phyloP scores from a whole-genome alignment of 495 filamentous ascomycete species.

The Physcia stellaris region DNA sequence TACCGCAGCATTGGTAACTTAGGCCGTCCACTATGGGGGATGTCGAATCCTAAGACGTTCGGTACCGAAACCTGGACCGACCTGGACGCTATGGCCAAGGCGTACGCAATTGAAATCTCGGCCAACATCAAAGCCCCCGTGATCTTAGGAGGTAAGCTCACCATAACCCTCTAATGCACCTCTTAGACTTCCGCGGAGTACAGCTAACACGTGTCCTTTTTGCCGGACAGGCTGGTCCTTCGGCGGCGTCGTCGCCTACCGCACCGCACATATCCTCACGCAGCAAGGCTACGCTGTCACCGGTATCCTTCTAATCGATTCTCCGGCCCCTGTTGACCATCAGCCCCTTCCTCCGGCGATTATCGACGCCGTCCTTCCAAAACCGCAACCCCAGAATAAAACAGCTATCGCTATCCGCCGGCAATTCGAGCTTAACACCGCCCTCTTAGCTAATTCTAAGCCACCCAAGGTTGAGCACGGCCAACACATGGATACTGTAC shows the following conservation, averaged over 20 bases:
- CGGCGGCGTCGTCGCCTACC: constrained; percentile 10
- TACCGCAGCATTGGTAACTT: constrained; percentile 1
- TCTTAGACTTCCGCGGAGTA: too few relatives aligned
- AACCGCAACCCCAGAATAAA: constrained; percentile 2
- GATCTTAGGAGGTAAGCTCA: too few relatives aligned
- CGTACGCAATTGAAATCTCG: too few relatives aligned
- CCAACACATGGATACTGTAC: constrained; percentile 4
- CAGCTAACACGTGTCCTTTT: background rate
- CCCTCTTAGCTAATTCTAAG: constrained; percentile 2
- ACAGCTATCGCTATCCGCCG: background rate
- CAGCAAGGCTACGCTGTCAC: constrained; percentile 2
- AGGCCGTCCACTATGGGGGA: constrained; percentile 3
- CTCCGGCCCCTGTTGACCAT: constrained; percentile 5
- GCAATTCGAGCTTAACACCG: constrained; percentile 4
- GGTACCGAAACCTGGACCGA: constrained; percentile 3
- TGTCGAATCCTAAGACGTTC: constrained; percentile 3
- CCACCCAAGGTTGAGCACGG: too few relatives aligned
- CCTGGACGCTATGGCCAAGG: constrained; percentile 1
- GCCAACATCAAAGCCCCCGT: too few relatives aligned
- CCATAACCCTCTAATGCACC: too few relatives aligned
- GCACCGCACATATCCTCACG: background rate
- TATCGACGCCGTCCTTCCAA: constrained; percentile 4
- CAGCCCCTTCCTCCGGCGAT: constrained; percentile 5
- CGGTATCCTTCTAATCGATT: constrained; percentile 10
- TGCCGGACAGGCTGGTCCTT: constrained; percentile 10